Evolutionary conservation across 2,329 filamentous ascomycete genomes (phyloP).

Genomic region (Fusarium virguliforme): DNA sequence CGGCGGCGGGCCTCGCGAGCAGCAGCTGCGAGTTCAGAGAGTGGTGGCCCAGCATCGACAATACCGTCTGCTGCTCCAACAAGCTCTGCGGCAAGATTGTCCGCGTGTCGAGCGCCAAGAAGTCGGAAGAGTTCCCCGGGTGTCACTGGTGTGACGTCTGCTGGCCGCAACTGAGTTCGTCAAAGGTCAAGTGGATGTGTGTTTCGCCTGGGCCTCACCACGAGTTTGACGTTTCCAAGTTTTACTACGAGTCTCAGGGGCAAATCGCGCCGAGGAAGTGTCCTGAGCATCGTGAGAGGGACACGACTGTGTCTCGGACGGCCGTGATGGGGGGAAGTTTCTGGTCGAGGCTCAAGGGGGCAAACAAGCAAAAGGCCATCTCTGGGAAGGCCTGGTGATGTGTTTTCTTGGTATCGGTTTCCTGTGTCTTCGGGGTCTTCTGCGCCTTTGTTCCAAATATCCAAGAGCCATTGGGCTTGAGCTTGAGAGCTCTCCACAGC

Average conservation of each 20-base stretch:
- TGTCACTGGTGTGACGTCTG: conserved; percentile 55
- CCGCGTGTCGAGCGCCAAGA: conserved; percentile 39
- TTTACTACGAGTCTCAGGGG: conserved; percentile 58
- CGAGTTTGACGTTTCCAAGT: conserved; percentile 54
- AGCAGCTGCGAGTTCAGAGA: conserved; percentile 51
- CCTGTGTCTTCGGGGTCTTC: background rate
- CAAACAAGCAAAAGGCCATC: conserved; percentile 31
- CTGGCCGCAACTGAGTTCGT: conserved; percentile 52
- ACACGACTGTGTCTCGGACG: conserved; percentile 18
- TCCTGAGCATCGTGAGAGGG: conserved; percentile 29
- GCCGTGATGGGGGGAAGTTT: conserved; percentile 31
- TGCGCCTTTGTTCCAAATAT: background rate
- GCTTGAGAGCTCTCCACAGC: too few species aligned
- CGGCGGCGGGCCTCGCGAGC: conserved; percentile 37
- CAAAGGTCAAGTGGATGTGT: conserved; percentile 47
- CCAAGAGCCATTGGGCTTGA: too few species aligned
- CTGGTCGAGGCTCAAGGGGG: conserved; percentile 27
- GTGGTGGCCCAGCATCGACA: conserved; percentile 53
- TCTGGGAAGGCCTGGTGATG: conserved; percentile 32
- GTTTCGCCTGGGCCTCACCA: conserved; percentile 47
- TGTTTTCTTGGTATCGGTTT: background rate
- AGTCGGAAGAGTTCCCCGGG: conserved; percentile 45
- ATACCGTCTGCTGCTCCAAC: conserved; percentile 58
- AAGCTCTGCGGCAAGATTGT: conserved; percentile 59
- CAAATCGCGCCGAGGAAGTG: conserved; percentile 47